phyloP scores from a whole-genome alignment of 768 basidiomycete species.

The Termitomyces sp. region DNA sequence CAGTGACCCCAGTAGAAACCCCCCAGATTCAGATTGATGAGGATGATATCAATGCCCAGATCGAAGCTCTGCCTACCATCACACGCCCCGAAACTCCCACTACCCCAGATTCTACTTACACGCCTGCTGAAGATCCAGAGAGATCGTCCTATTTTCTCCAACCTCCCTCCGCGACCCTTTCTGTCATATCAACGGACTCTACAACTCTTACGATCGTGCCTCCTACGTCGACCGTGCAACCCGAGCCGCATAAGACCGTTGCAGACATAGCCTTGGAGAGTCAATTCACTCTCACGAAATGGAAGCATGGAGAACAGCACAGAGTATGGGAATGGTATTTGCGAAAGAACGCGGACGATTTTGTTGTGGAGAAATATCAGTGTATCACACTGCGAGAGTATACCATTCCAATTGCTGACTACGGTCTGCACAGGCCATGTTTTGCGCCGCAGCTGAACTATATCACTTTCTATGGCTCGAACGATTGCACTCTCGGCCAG shows the following conservation, averaged over 20 bases:
- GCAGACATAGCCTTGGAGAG: constrained; percentile 77
- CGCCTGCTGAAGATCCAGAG: constrained; percentile 25
- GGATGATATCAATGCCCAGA: constrained; percentile 63
- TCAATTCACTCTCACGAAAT: constrained; percentile 62
- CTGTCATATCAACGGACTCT: constrained; percentile 14
- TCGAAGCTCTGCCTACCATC: constrained; percentile 48
- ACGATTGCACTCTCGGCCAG: constrained; percentile 89
- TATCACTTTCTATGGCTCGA: constrained; percentile 88
- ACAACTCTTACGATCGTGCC: constrained; percentile 15
- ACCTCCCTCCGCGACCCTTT: constrained; percentile 15
- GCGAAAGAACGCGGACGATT: constrained; percentile 79
- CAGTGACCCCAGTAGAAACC: constrained; percentile 23
- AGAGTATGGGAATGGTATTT: constrained; percentile 96
- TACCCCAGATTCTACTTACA: constrained; percentile 20
- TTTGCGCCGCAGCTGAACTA: constrained; percentile 71
- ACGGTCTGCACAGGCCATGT: constrained; percentile 67
- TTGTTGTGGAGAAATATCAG: constrained; percentile 92
- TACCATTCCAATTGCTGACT: constrained; percentile 69
- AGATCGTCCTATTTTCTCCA: constrained; percentile 31
- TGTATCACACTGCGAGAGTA: constrained; percentile 79
- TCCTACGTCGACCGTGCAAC: constrained; percentile 20
- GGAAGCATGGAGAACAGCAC: constrained; percentile 82
- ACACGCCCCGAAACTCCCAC: constrained; percentile 33
- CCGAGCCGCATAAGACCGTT: constrained; percentile 51
- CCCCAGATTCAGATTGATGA: constrained; percentile 21